Conservation (phyloP, 805 yeast genomes). For the Ogataea paraovalis region DNA sequence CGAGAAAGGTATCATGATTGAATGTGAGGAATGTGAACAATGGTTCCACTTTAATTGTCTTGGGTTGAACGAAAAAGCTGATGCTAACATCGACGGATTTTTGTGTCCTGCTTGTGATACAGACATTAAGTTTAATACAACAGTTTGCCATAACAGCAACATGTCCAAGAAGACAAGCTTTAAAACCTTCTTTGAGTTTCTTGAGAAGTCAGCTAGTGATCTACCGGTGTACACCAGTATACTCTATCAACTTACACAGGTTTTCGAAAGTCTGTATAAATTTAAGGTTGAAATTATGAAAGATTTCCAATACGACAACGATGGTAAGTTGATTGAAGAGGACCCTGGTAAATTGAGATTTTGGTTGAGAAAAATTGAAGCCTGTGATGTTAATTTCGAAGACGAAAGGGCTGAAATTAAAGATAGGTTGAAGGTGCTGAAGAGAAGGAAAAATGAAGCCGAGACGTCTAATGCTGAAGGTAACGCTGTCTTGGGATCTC, state of each 20-base stretch:
- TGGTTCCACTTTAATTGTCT: conserved; percentile 69
- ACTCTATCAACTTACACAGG: conserved; percentile 8
- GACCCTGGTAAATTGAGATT: conserved; percentile 34
- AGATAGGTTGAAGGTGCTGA: conserved; percentile 24
- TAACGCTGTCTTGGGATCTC: too few species aligned
- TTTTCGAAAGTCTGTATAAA: conserved; percentile 9
- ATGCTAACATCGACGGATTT: conserved; percentile 36
- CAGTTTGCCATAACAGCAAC: conserved; percentile 11
- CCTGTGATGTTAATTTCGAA: conserved; percentile 32
- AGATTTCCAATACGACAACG: conserved; percentile 13
- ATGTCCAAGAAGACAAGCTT: conserved; percentile 12
- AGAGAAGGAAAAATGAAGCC: not conserved
- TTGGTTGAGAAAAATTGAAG: conserved; percentile 45
- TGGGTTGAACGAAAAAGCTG: conserved; percentile 28
- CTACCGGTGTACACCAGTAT: conserved; percentile 18
- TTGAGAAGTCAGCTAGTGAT: conserved; percentile 9
- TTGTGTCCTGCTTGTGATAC: conserved; percentile 55
- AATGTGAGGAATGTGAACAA: conserved; percentile 65
- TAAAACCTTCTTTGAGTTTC: conserved; percentile 11
- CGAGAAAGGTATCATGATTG: conserved; percentile 63
- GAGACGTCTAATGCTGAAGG: not conserved
- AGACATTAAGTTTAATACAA: conserved; percentile 17
- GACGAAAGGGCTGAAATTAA: conserved; percentile 23
- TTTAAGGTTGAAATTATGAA: conserved; percentile 8
- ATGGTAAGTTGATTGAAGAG: conserved; percentile 18